Evolutionary conservation across 2,329 filamentous ascomycete genomes (phyloP).

Genomic region (Samsoniella hepiali): DNA sequence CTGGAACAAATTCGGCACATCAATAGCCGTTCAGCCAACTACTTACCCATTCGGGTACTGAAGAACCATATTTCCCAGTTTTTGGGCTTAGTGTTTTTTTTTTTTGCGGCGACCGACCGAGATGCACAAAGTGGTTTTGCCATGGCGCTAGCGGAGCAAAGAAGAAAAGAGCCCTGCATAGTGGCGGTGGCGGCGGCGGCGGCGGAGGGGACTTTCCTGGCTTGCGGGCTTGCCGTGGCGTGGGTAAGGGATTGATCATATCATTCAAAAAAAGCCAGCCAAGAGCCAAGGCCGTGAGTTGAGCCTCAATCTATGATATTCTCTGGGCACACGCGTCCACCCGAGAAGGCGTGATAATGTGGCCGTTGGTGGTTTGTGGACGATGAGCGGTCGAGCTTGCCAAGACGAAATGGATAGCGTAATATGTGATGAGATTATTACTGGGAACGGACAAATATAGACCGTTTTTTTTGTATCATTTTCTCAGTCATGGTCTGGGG

Average conservation of each 20-base stretch:
- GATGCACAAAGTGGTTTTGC: not conserved
- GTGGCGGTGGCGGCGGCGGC: conserved; percentile 7
- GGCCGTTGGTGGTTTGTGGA: no score
- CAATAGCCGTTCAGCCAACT: not conserved
- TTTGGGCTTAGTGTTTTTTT: not conserved
- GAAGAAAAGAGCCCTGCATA: not conserved
- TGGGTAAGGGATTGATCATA: conserved; percentile 1
- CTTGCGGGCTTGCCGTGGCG: conserved; percentile 2
- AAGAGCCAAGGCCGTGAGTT: not conserved
- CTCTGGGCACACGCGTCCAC: no score
- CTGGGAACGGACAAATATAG: no score
- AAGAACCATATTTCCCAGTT: not conserved
- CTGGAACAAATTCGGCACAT: conserved; percentile 9
- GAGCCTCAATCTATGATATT: no score
- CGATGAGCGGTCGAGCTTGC: no score
- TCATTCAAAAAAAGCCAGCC: not conserved
- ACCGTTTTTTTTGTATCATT: no score
- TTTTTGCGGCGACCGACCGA: not conserved
- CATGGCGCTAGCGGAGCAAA: not conserved
- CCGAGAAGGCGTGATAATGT: no score
- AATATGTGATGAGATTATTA: no score
- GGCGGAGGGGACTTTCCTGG: not conserved
- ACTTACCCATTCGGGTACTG: not conserved
- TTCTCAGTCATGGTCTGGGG: no score
- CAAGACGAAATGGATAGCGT: no score